A percentile compares a stretch with the other conserved stretches of the same genome.
Evolutionary conservation across 116 monocot species (phyloP).

Genomic region (Papilionanthe hybrid): DNA sequence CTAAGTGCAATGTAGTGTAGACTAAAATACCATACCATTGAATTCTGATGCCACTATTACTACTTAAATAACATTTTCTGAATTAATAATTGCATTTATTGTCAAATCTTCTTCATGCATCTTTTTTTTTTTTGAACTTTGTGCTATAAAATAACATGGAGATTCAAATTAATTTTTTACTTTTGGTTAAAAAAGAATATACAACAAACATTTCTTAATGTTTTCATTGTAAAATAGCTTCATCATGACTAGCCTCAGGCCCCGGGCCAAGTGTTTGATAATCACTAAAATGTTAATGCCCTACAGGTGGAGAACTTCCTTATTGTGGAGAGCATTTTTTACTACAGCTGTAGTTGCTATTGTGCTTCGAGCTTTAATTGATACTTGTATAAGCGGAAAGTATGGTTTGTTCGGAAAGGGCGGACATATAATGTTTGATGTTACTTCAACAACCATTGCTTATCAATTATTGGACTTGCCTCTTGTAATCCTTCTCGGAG

Average conservation of each 20-base stretch:
- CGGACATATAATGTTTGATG: slow-evolving; percentile 57
- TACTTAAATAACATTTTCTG: background rate
- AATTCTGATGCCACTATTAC: background rate
- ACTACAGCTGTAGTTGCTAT: slow-evolving; percentile 53
- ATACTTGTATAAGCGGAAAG: slow-evolving; percentile 38
- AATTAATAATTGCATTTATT: background rate
- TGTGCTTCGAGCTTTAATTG: slow-evolving; percentile 40
- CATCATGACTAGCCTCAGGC: background rate
- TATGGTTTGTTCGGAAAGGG: slow-evolving; percentile 60
- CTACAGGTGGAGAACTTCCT: slow-evolving; percentile 59
- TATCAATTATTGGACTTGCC: slow-evolving; percentile 42
- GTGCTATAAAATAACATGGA: background rate
- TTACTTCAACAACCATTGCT: slow-evolving; percentile 29
- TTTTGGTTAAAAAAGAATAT: background rate
- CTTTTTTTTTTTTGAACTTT: background rate
- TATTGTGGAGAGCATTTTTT: slow-evolving; percentile 56
- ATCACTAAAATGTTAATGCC: background rate
- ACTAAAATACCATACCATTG: background rate
- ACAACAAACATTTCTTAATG: too few relatives aligned
- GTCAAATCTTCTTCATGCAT: background rate
- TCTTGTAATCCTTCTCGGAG: slow-evolving; percentile 45
- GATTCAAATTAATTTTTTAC: background rate
- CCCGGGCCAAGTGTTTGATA: background rate
- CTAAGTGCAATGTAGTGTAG: background rate
- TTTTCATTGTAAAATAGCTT: too few relatives aligned